These are phyloP conservation scores for Allomyces macrogynus DNA, from an alignment of 192 early-diverging fungal species.

Conservation along the genomic window DNA sequence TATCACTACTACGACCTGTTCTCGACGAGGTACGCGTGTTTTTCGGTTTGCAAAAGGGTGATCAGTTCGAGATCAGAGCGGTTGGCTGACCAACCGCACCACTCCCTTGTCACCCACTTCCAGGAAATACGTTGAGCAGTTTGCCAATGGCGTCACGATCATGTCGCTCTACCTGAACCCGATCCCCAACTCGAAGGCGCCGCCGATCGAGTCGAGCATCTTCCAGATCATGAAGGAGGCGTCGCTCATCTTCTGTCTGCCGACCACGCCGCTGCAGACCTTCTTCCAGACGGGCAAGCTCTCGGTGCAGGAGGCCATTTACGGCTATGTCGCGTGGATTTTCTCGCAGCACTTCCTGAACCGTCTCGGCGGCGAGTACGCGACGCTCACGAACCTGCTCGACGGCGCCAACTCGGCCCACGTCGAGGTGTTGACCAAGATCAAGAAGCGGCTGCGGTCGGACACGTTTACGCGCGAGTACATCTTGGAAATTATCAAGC, in stretches of 20 bases:
- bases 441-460: conserved; percentile 91
- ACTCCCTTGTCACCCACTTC: too few relatives aligned
- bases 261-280: conserved; percentile 77
- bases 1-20: conserved; percentile 96
- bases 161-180: conserved; percentile 80
- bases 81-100: too few relatives aligned
- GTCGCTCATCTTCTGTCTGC: conserved; percentile 86
- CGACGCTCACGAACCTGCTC: conserved; percentile 62
- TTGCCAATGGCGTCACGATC: conserved; percentile 93
- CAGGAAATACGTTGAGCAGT: conserved; percentile 52
- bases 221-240: conserved; percentile 92
- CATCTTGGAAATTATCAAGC: conserved; percentile 88
- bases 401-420: conserved; percentile 61
- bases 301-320: conserved; percentile 87
- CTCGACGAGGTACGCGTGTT: conserved; percentile 30
- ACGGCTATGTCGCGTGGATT: conserved; percentile 92
- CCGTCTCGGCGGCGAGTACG: conserved; percentile 84
- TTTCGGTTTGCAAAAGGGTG: not conserved
- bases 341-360: conserved; percentile 98
- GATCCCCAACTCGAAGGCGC: conserved; percentile 49
- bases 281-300: conserved; percentile 85
- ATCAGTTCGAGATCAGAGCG: not conserved
- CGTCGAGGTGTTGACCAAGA: conserved; percentile 80
- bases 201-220: conserved; percentile 73
- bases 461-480: conserved; percentile 98